Percentiles rank a stretch among this genome's conserved stretches.
Conservation (phyloP, 371 early-diverging fungal species). For the Apophysomyces trapeziformis region DNA sequence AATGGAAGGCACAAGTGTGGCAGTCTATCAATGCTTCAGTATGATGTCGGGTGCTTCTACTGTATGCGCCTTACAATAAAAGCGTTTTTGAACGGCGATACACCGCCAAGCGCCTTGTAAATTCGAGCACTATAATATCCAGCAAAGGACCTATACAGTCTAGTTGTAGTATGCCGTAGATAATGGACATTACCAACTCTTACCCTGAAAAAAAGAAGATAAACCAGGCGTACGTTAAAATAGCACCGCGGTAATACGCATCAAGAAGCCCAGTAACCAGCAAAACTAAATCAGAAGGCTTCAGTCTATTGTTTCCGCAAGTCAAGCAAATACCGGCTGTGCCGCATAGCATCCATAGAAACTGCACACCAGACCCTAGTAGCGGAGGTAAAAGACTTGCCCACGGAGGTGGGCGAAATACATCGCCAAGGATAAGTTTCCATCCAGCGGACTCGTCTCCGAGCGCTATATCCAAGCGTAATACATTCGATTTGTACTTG, state of each 20-base stretch:
- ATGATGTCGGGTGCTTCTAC: neutral
- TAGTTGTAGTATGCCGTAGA: conserved; percentile 4
- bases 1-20: conserved; percentile 52
- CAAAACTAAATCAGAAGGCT: conserved; percentile 48
- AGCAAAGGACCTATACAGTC: conserved; percentile 46
- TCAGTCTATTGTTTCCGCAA: neutral
- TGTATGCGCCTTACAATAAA: conserved; percentile 32
- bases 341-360: conserved; percentile 59
- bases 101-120: conserved; percentile 80
- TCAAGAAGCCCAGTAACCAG: conserved; percentile 80
- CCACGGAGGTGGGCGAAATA: conserved; percentile 73
- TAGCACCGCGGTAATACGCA: conserved; percentile 80
- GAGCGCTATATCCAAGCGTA: conserved; percentile 62
- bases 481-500: conserved; percentile 67
- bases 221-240: conserved; percentile 70
- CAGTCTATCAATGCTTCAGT: conserved; percentile 30
- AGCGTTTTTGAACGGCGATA: conserved; percentile 76
- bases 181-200: conserved; percentile 26
- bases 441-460: conserved; percentile 90
- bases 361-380: conserved; percentile 81
- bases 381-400: conserved; percentile 70
- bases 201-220: conserved; percentile 73
- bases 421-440: conserved; percentile 93
- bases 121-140: conserved; percentile 81
- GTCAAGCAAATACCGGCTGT: conserved; percentile 37